These are phyloP conservation scores for Avena insularis DNA, from an alignment of 176 grass and related monocot genomes.

Conservation along the genomic window DNA sequence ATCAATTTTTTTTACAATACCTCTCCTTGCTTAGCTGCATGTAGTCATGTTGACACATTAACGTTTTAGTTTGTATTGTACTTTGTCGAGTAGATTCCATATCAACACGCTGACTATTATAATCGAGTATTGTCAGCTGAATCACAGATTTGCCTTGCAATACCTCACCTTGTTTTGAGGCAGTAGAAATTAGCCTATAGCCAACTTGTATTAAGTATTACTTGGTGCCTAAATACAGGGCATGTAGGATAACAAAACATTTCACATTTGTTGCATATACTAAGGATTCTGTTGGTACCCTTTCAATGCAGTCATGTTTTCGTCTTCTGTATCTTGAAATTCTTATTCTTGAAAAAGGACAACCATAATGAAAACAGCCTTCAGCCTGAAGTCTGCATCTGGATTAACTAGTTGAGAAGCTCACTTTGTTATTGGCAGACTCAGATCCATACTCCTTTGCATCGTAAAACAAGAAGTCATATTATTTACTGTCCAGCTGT, in stretches of 20 bases:
- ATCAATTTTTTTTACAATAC: too few species aligned
- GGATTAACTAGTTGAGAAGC: background rate
- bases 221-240: background rate
- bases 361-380: conserved; percentile 1
- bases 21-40: too few species aligned
- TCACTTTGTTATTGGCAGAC: background rate
- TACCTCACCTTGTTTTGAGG: conserved; percentile 34
- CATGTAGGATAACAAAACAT: background rate
- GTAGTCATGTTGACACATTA: too few species aligned
- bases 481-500: background rate
- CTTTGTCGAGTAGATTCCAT: conserved; percentile 11
- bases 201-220: conserved; percentile 42
- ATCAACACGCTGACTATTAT: conserved; percentile 14
- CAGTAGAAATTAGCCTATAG: conserved; percentile 17
- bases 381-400: conserved; percentile 13
- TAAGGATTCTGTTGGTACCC: conserved; percentile 17
- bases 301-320: conserved; percentile 2
- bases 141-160: conserved; percentile 1
- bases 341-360: conserved; percentile 13
- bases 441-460: background rate
- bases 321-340: conserved; percentile 1
- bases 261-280: conserved; percentile 10
- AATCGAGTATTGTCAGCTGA: conserved; percentile 4
- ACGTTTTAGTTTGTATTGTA: background rate
- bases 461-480: background rate